phyloP scores from a whole-genome alignment of 306 rosid species.

The Quercus bicolor region DNA sequence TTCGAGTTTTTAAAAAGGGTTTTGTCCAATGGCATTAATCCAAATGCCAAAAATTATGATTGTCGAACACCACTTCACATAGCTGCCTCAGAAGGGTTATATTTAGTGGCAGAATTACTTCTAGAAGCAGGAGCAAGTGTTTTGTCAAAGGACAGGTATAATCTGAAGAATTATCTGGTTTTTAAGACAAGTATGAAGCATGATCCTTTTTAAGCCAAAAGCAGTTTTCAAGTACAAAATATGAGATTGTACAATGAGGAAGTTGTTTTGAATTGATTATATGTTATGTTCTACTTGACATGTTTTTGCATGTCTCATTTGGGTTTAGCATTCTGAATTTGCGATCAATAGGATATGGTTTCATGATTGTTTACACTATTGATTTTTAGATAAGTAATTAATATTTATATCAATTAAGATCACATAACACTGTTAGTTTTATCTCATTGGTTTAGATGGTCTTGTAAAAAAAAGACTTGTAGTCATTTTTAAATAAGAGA shows the following conservation, averaged over 20 bases:
- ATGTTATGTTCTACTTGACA: neutral
- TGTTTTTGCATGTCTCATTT: neutral
- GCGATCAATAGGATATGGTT: neutral
- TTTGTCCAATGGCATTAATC: constrained; percentile 47
- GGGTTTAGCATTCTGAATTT: neutral
- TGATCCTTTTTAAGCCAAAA: neutral
- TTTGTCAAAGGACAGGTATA: constrained; percentile 57
- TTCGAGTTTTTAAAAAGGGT: constrained; percentile 38
- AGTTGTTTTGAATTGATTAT: neutral
- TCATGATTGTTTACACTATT: neutral
- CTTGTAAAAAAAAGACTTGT: neutral
- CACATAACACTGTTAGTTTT: neutral
- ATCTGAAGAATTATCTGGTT: neutral
- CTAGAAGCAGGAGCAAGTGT: constrained; percentile 65
- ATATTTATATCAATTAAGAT: neutral
- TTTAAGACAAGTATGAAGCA: neutral
- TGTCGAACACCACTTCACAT: constrained; percentile 57
- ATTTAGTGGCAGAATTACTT: constrained; percentile 40
- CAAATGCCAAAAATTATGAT: constrained; percentile 63
- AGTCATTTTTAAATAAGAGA: neutral
- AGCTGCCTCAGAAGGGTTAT: constrained; percentile 61
- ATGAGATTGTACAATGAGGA: neutral
- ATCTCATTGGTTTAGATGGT: neutral
- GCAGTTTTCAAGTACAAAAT: neutral
- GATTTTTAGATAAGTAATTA: neutral